A percentile compares a stretch with the other conserved stretches of the same genome.
These are phyloP conservation scores for Fusarium sp. DNA, from an alignment of 2,329 filamentous ascomycete species.

Conservation along the genomic window DNA sequence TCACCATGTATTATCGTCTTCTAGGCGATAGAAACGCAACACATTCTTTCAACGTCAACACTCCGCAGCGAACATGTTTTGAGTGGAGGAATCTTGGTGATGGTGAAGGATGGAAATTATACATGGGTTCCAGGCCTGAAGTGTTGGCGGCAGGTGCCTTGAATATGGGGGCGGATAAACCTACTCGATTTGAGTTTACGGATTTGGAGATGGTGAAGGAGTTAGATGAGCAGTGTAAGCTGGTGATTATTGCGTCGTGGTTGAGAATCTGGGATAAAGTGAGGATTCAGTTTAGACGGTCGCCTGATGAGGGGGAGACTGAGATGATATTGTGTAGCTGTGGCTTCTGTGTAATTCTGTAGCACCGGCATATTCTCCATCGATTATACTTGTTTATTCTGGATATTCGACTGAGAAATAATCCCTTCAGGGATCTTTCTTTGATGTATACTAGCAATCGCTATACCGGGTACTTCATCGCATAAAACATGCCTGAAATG, in stretches of 20 bases:
- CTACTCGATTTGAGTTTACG: background rate
- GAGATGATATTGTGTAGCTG: background rate
- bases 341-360: background rate
- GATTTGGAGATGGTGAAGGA: background rate
- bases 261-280: constrained; percentile 9
- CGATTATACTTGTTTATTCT: no score
- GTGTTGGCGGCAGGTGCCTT: background rate
- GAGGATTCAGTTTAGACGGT: background rate
- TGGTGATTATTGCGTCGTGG: background rate
- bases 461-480: no score
- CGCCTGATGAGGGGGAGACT: background rate
- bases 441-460: no score
- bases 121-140: background rate
- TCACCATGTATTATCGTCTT: background rate
- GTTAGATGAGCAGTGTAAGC: background rate
- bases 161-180: constrained; percentile 2
- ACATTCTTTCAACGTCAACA: background rate
- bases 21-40: background rate
- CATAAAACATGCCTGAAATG: background rate
- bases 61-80: background rate
- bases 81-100: constrained; percentile 6
- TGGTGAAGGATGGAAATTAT: background rate
- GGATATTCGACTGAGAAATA: no score
- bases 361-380: no score
- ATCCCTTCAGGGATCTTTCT: no score